phyloP scores from a whole-genome alignment of 2,329 filamentous ascomycete genomes.

The Venturiaceae sp. region DNA sequence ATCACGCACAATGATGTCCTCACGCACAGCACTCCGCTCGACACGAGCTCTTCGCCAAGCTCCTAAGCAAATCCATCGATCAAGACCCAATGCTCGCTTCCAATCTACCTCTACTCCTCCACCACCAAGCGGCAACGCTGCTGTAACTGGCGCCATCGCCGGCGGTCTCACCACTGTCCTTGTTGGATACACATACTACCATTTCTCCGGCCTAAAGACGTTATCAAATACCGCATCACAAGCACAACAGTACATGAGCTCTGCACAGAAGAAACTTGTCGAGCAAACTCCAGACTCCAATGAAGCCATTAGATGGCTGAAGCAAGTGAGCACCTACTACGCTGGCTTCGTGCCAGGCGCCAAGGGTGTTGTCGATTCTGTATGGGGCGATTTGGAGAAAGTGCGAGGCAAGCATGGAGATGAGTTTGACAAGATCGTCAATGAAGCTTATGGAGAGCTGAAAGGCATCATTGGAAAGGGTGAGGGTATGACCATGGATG shows the following conservation, averaged over 20 bases:
- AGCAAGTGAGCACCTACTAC: constrained; percentile 57
- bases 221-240: constrained; percentile 41
- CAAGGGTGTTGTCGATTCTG: constrained; percentile 55
- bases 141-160: constrained; percentile 36
- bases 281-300: constrained; percentile 55
- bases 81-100: constrained; percentile 16
- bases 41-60: constrained; percentile 13
- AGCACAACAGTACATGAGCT: constrained; percentile 51
- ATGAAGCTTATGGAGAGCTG: constrained; percentile 58
- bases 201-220: constrained; percentile 40
- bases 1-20: constrained; percentile 14
- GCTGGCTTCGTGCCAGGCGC: constrained; percentile 64
- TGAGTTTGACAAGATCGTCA: constrained; percentile 60
- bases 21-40: constrained; percentile 17
- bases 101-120: constrained; percentile 18
- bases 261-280: constrained; percentile 50
- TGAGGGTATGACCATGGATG: constrained; percentile 49
- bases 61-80: not conserved
- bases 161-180: constrained; percentile 38
- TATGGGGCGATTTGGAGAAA: constrained; percentile 61
- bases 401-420: constrained; percentile 57
- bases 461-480: constrained; percentile 44
- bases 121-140: constrained; percentile 22
- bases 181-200: constrained; percentile 43
- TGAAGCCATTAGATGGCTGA: constrained; percentile 56